A percentile compares a stretch with the other conserved stretches of the same genome.
Conservation (phyloP, 306 rosid genomes). For the Coriaria nepalensis region DNA sequence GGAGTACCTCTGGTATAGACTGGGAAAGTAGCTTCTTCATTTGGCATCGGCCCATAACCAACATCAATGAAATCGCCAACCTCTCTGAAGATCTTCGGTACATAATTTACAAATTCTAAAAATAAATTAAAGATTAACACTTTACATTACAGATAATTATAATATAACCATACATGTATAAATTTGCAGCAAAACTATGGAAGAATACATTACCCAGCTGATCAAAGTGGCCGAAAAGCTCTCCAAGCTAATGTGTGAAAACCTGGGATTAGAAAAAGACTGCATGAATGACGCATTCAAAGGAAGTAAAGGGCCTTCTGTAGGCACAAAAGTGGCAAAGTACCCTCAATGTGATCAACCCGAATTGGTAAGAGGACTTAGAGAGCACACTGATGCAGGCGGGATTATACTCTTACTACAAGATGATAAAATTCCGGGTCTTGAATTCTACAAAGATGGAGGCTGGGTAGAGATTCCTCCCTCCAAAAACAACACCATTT, state of each 20-base stretch:
- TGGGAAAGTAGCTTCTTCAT: conserved; percentile 85
- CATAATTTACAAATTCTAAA: conserved; percentile 6
- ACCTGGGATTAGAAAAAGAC: conserved; percentile 48
- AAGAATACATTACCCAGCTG: conserved; percentile 51
- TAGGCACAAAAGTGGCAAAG: conserved; percentile 83
- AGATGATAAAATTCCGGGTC: conserved; percentile 76
- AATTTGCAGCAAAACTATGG: conserved; percentile 49
- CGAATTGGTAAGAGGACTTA: conserved; percentile 58
- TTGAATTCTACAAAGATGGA: conserved; percentile 58
- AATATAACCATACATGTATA: background rate
- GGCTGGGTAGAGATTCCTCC: conserved; percentile 84
- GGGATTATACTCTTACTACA: conserved; percentile 84
- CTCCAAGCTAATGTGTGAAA: conserved; percentile 59
- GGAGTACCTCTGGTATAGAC: conserved; percentile 30
- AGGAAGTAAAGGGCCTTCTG: conserved; percentile 43
- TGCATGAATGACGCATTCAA: conserved; percentile 43
- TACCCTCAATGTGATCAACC: conserved; percentile 63
- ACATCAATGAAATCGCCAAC: conserved; percentile 34
- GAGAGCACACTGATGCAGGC: conserved; percentile 94
- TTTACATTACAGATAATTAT: background rate
- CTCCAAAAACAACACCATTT: conserved; percentile 60
- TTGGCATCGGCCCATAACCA: conserved; percentile 63
- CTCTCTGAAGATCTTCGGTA: conserved; percentile 53
- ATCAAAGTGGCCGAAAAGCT: conserved; percentile 53
- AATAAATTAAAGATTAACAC: background rate